Base-by-base conservation (phyloP, 176 grass and related monocot genomes). In the Triticum timopheevii region DNA sequence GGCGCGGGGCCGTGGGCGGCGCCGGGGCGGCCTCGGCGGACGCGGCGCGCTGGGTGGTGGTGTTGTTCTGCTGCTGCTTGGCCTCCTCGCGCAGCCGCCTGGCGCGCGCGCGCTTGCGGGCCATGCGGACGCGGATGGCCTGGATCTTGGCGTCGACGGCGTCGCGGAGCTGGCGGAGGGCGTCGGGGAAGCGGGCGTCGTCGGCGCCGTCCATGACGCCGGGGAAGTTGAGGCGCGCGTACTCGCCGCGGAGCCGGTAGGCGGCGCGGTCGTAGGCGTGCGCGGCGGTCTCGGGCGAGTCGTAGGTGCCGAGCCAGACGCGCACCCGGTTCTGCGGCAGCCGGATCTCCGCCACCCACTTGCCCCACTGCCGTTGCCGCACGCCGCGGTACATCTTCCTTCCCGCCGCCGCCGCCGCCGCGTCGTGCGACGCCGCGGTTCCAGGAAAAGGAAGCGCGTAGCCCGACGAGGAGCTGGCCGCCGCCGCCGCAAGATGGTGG, bases 301-400 rank as follows among this genome's bases (percentile, higher is more conserved):
- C 94, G 82, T 99, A 99, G 35, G 97, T 99, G 65, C 97, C 97
- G 72, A 99, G 97, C 97, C 97, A 99, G 7, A 99, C 92, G 76
- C 97, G 92, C 84, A 92, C 93, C 72, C 97, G 79, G 84, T 99
- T 99, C 76, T 94, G 97, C 15, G 97, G 97, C 65, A 99, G 85
- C 71, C 94, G 85, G 73, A 96, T 96, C 78, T 93, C 97, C 2
- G 97, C 94, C 44, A 99, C 97, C 97, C 97, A 99, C 89, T 99
- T 99, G 12, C 97, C 94, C 94, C 92, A 90, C 88, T 99, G 97
- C 85, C 97, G 88, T 88, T 96, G 97, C 85, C 97, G 92, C 61
- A 99, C 94, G 27, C 97, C 97, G 56, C 94, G 90, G 83, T 96
- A 99, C 24, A 90, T 88, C 89, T 99, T 99, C 79, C 71, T 74